phyloP scores from a whole-genome alignment of 192 early-diverging fungal species.

The Coemansia erecta region DNA sequence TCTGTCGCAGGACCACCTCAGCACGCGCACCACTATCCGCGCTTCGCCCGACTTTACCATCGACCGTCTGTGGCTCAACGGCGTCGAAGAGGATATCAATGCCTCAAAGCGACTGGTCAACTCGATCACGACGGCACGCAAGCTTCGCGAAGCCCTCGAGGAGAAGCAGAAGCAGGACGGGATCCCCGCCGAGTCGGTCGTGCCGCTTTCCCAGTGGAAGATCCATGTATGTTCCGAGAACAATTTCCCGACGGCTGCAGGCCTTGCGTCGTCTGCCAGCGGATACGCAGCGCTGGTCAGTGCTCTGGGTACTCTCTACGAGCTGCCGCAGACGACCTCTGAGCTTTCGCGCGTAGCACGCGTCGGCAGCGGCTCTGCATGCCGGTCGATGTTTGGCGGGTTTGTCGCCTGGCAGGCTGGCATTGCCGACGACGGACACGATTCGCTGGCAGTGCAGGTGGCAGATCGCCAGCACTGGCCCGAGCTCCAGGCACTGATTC shows the following conservation, averaged over 20 bases:
- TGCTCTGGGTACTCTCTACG: slow-evolving; percentile 71
- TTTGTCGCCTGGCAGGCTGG: slow-evolving; percentile 99
- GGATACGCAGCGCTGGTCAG: slow-evolving; percentile 94
- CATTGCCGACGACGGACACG: slow-evolving; percentile 68
- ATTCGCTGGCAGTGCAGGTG: slow-evolving; percentile 90
- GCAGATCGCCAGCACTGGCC: slow-evolving; percentile 91
- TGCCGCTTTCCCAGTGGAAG: slow-evolving; percentile 59
- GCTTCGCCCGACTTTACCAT: slow-evolving; percentile 57
- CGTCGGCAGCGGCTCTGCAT: slow-evolving; percentile 95
- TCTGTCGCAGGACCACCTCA: slow-evolving; percentile 93
- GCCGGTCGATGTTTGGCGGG: slow-evolving; percentile 95
- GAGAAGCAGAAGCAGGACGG: slow-evolving; percentile 23
- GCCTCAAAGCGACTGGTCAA: slow-evolving; percentile 82
- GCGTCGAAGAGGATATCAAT: slow-evolving; percentile 76
- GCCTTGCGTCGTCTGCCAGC: slow-evolving; percentile 94
- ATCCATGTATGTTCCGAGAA: slow-evolving; percentile 95
- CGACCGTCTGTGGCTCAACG: slow-evolving; percentile 97
- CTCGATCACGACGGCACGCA: slow-evolving; percentile 75
- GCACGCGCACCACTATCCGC: slow-evolving; percentile 90
- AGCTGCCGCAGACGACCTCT: slow-evolving; percentile 66
- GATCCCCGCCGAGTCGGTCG: slow-evolving; percentile 7
- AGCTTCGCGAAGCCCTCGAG: slow-evolving; percentile 71
- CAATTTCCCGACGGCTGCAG: slow-evolving; percentile 99
- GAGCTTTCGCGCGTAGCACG: slow-evolving; percentile 90
- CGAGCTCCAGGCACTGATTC: slow-evolving; percentile 90